A percentile compares a stretch with the other conserved stretches of the same genome.
Conservation (phyloP, 208 protist genomes). For the Leptomonas pyrrhocoris region DNA sequence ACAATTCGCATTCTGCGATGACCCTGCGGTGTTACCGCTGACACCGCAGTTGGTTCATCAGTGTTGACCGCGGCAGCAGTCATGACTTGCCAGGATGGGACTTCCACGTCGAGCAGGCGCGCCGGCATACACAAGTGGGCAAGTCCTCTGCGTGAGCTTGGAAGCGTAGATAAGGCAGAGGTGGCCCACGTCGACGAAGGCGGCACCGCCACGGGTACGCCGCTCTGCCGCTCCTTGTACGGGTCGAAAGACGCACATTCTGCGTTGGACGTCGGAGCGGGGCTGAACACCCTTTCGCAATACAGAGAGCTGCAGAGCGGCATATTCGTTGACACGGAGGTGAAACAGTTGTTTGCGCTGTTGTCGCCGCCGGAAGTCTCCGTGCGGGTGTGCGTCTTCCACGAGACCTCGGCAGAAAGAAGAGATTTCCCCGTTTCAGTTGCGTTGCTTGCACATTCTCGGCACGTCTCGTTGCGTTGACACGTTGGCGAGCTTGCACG, state of each 20-base stretch:
- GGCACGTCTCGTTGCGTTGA: neutral
- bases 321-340: constrained; percentile 7
- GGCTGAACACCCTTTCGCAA: neutral
- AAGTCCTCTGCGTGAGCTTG: neutral
- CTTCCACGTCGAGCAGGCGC: neutral
- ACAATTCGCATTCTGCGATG: constrained; percentile 7
- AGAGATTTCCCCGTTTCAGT: too few relatives aligned
- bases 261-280: neutral
- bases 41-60: neutral
- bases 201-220: too few relatives aligned
- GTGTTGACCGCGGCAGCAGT: neutral
- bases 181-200: too few relatives aligned
- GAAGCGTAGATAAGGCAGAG: neutral
- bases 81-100: constrained; percentile 10
- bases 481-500: too few relatives aligned
- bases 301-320: neutral
- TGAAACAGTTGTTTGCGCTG: neutral
- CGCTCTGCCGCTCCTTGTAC: neutral
- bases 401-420: neutral
- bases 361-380: neutral
- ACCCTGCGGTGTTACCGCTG: neutral
- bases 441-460: neutral
- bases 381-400: neutral
- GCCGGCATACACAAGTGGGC: constrained; percentile 1
- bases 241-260: neutral